Evolutionary conservation across 1,284 basidiomycete species (phyloP).

Genomic region (Schizophyllum commune): DNA sequence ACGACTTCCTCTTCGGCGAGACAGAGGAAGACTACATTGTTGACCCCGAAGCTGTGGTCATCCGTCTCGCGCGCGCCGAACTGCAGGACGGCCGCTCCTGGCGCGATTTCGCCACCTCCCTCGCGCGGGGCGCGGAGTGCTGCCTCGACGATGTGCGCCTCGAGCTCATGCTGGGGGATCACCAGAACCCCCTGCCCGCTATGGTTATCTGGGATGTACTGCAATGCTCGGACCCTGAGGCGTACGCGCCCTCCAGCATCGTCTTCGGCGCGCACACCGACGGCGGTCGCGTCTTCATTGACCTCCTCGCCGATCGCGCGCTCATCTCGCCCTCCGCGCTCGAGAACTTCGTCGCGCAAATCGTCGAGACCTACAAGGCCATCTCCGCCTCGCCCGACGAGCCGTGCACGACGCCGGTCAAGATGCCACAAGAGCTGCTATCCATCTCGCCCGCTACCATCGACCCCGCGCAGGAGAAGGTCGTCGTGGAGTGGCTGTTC

Average conservation of each 20-base stretch:
- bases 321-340: neutral
- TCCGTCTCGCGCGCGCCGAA: neutral
- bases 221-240: neutral
- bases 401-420: slow-evolving; percentile 1
- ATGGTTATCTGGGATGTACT: slow-evolving; percentile 5
- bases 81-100: neutral
- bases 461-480: slow-evolving; percentile 4
- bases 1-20: slow-evolving; percentile 7
- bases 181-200: slow-evolving; percentile 6
- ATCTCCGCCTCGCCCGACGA: neutral
- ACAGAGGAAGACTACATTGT: neutral
- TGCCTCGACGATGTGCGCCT: slow-evolving; percentile 9
- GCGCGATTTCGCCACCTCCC: neutral
- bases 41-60: slow-evolving; percentile 1
- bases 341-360: slow-evolving; percentile 4
- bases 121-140: neutral
- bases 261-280: slow-evolving; percentile 6
- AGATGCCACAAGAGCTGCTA: slow-evolving; percentile 4
- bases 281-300: neutral
- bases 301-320: slow-evolving; percentile 2
- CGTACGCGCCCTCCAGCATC: slow-evolving; percentile 3
- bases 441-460: slow-evolving; percentile 1
- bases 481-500: slow-evolving; percentile 10
- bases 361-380: neutral
- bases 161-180: slow-evolving; percentile 1